phyloP scores from a whole-genome alignment of 768 basidiomycete species.

The Lentinula sp. region DNA sequence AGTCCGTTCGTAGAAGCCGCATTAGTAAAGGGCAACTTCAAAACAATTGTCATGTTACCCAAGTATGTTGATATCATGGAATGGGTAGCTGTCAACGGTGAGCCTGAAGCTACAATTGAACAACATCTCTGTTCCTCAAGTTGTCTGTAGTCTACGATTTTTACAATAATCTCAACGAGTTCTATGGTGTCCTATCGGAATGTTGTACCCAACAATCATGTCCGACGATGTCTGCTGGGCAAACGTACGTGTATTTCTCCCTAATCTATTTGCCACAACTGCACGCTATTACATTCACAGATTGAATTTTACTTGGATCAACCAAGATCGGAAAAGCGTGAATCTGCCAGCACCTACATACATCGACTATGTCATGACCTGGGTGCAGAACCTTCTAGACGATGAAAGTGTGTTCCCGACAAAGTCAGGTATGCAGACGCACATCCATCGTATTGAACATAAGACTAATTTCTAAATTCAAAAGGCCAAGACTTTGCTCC shows the following conservation, averaged over 20 bases:
- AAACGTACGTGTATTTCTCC: conserved; percentile 51
- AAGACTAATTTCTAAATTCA: not conserved
- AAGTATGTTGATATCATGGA: conserved; percentile 94
- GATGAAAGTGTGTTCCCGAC: conserved; percentile 93
- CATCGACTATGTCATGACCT: conserved; percentile 98
- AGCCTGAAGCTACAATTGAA: conserved; percentile 20
- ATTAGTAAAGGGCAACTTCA: conserved; percentile 95
- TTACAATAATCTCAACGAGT: conserved; percentile 94
- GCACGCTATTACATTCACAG: conserved; percentile 29
- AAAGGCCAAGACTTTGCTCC: conserved; percentile 86
- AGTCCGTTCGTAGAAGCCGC: conserved; percentile 97
- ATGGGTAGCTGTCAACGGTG: conserved; percentile 82
- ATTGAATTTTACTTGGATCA: conserved; percentile 97
- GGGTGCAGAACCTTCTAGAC: conserved; percentile 93
- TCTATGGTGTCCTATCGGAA: conserved; percentile 92
- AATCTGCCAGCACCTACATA: conserved; percentile 93
- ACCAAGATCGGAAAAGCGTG: conserved; percentile 88
- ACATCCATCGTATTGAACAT: not conserved
- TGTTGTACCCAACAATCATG: conserved; percentile 90
- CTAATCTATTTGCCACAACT: not conserved
- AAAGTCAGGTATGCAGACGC: conserved; percentile 71
- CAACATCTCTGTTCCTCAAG: not conserved
- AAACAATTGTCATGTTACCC: conserved; percentile 92
- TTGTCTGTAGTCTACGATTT: conserved; percentile 87
- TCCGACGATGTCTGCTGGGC: conserved; percentile 89